A percentile compares a stretch with the other conserved stretches of the same genome.
Evolutionary conservation across 164 flowering plant genomes (phyloP).

Genomic region (Vitis rotundifolia): DNA sequence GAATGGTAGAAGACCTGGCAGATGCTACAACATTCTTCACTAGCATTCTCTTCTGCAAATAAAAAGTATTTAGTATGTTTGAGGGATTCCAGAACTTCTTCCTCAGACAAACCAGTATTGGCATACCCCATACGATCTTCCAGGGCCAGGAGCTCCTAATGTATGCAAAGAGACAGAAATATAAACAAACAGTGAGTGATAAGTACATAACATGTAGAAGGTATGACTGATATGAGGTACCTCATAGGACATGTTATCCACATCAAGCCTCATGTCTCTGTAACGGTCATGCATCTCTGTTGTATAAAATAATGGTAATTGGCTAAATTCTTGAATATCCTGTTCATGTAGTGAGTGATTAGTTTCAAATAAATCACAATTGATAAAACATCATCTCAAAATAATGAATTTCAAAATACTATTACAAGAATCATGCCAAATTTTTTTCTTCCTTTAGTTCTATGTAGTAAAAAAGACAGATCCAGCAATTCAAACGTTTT

Average conservation of each 20-base stretch:
- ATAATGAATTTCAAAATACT: neutral
- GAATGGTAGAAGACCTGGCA: slow-evolving; percentile 11
- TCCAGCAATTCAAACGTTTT: no score
- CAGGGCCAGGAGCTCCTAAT: slow-evolving; percentile 21
- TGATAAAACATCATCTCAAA: neutral
- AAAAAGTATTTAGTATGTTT: slow-evolving; percentile 14
- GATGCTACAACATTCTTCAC: slow-evolving; percentile 20
- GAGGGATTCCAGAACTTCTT: slow-evolving; percentile 5
- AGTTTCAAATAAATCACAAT: neutral
- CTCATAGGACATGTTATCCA: slow-evolving; percentile 28
- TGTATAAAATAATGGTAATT: neutral
- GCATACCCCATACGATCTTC: slow-evolving; percentile 19
- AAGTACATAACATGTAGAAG: neutral
- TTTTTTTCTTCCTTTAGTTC: no score
- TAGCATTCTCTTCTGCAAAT: slow-evolving; percentile 6
- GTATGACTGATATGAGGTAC: neutral
- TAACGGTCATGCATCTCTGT: slow-evolving; percentile 8
- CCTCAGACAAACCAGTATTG: slow-evolving; percentile 16
- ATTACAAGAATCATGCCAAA: no score
- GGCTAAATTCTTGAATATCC: neutral
- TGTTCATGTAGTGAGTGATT: neutral
- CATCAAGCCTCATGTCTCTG: slow-evolving; percentile 21
- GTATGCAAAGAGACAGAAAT: neutral
- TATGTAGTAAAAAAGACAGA: no score
- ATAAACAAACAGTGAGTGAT: neutral